These are phyloP conservation scores for Trichoderma aggressivum DNA, from an alignment of 2,329 filamentous ascomycete species.

Conservation along the genomic window DNA sequence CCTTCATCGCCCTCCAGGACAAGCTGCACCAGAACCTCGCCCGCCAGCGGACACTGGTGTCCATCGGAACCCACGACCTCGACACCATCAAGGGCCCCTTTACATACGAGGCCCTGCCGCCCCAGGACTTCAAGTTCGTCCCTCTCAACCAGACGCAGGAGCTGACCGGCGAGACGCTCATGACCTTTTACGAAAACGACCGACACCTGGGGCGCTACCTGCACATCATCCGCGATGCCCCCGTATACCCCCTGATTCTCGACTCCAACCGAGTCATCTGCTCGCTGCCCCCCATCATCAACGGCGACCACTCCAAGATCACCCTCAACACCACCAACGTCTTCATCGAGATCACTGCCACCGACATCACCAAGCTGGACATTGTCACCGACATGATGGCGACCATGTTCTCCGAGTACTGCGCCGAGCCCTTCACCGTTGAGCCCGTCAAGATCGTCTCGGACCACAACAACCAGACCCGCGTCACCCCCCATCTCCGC, in stretches of 20 bases:
- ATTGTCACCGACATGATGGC: conserved; percentile 95
- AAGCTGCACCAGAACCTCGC: conserved; percentile 97
- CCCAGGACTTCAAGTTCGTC: conserved; percentile 86
- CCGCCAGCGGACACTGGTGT: conserved; percentile 87
- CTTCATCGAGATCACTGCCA: conserved; percentile 95
- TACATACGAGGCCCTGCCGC: conserved; percentile 88
- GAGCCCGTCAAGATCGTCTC: conserved; percentile 93
- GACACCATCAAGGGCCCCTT: conserved; percentile 93
- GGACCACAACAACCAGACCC: conserved; percentile 80
- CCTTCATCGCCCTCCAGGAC: conserved; percentile 96
- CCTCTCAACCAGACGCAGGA: conserved; percentile 89
- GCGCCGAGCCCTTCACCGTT: conserved; percentile 81
- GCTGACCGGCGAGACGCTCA: conserved; percentile 84
- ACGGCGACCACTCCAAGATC: conserved; percentile 96
- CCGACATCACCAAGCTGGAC: conserved; percentile 92
- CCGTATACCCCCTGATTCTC: conserved; percentile 93
- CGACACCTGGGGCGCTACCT: conserved; percentile 87
- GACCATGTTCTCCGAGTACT: conserved; percentile 95
- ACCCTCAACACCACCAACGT: conserved; percentile 86
- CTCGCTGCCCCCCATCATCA: conserved; percentile 96
- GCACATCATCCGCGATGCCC: conserved; percentile 89
- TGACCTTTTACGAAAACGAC: conserved; percentile 94
- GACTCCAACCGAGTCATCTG: conserved; percentile 84
- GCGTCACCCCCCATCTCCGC: conserved; percentile 77
- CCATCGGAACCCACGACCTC: conserved; percentile 94